phyloP scores from a whole-genome alignment of 805 yeast genomes.

The Starmerella vaccinii region DNA sequence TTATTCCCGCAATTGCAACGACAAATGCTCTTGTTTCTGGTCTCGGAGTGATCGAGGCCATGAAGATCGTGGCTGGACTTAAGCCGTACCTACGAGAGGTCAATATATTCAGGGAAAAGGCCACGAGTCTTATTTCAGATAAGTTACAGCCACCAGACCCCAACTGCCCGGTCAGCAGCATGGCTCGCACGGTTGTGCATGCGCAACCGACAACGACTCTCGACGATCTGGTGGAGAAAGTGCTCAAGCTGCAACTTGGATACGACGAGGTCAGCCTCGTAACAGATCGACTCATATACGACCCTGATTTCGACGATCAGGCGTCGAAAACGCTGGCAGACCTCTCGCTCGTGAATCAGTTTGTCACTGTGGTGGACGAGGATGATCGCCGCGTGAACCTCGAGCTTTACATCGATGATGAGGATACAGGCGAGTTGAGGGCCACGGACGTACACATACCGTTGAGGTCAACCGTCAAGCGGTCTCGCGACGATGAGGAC shows the following conservation, averaged over 20 bases:
- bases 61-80: slow-evolving; percentile 39
- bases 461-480: slow-evolving; percentile 20
- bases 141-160: slow-evolving; percentile 52
- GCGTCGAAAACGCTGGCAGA: slow-evolving; percentile 38
- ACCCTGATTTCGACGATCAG: slow-evolving; percentile 81
- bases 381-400: slow-evolving; percentile 57
- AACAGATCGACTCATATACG: slow-evolving; percentile 61
- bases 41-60: slow-evolving; percentile 62
- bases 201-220: slow-evolving; percentile 33
- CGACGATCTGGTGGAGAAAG: slow-evolving; percentile 40
- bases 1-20: slow-evolving; percentile 96
- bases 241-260: slow-evolving; percentile 40
- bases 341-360: slow-evolving; percentile 54
- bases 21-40: slow-evolving; percentile 95
- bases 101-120: slow-evolving; percentile 46
- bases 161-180: slow-evolving; percentile 48
- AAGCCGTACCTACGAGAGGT: slow-evolving; percentile 33
- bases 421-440: slow-evolving; percentile 19
- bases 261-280: slow-evolving; percentile 49
- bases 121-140: slow-evolving; percentile 58
- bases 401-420: slow-evolving; percentile 28
- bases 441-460: slow-evolving; percentile 27
- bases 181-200: slow-evolving; percentile 28
- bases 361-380: slow-evolving; percentile 69
- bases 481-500: slow-evolving; percentile 16